Percentiles rank a stretch among this genome's conserved stretches.
Evolutionary conservation across 192 early-diverging fungal species (phyloP).

Genomic region (Phlyctochytrium arcticum): DNA sequence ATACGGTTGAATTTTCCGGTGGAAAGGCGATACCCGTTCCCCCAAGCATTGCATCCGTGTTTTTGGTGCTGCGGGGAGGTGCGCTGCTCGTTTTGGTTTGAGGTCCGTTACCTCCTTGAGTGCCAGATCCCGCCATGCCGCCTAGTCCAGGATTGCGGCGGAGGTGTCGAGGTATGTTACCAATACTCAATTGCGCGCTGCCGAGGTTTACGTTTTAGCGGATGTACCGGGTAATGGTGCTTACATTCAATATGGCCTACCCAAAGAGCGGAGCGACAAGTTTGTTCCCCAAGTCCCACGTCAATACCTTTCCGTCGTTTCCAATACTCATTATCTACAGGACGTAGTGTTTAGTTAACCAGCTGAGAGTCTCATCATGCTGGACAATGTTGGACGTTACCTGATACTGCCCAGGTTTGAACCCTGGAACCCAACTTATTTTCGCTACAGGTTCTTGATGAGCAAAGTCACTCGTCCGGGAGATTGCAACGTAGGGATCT

Average conservation of each 20-base stretch:
- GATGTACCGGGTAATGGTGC: not conserved
- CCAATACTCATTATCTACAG: constrained; percentile 38
- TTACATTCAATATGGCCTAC: constrained; percentile 4
- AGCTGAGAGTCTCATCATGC: not conserved
- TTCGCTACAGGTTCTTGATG: constrained; percentile 49
- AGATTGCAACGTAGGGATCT: constrained; percentile 31
- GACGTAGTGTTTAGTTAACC: not conserved
- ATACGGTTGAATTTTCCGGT: constrained; percentile 5
- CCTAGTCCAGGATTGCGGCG: constrained; percentile 15
- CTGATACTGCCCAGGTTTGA: constrained; percentile 26
- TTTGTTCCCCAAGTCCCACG: constrained; percentile 36
- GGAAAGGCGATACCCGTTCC: not conserved
- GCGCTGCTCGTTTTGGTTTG: not conserved
- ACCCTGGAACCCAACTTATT: constrained; percentile 35
- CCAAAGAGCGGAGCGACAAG: constrained; percentile 26
- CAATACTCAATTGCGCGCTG: constrained; percentile 22
- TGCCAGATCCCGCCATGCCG: too few relatives aligned
- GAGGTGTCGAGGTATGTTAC: constrained; percentile 12
- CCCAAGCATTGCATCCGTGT: not conserved
- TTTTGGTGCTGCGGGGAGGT: not conserved
- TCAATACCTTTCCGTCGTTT: constrained; percentile 43
- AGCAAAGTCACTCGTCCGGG: constrained; percentile 28
- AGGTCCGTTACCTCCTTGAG: constrained; percentile 1
- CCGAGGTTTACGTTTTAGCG: not conserved
- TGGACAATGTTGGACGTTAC: constrained; percentile 7